Evolutionary conservation across 2,329 filamentous ascomycete genomes (phyloP).

Genomic region (Diaporthe sp.): DNA sequence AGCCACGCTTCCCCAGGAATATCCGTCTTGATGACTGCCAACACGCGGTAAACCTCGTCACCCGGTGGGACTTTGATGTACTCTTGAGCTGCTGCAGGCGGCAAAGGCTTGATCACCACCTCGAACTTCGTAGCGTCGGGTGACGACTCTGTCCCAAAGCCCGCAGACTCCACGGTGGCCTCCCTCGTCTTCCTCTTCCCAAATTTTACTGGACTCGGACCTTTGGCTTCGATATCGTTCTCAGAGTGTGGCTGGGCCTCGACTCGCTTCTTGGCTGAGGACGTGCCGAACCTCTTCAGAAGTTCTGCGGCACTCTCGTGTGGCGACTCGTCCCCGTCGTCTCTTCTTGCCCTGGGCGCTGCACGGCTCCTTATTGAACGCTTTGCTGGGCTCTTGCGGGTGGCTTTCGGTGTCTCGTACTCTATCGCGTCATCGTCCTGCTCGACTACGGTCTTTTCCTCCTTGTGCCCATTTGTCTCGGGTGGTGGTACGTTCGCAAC

Average conservation of each 20-base stretch:
- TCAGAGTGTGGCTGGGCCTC: neutral
- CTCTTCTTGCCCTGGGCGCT: neutral
- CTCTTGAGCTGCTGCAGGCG: slow-evolving; percentile 46
- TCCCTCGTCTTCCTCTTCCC: neutral
- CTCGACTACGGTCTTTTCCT: neutral
- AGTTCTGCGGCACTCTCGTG: slow-evolving; percentile 8
- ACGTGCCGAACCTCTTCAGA: neutral
- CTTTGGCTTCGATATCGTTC: neutral
- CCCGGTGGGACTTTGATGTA: slow-evolving; percentile 47
- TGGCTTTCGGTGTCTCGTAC: slow-evolving; percentile 37
- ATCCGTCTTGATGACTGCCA: slow-evolving; percentile 47
- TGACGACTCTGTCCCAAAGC: slow-evolving; percentile 31
- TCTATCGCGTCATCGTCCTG: slow-evolving; percentile 37
- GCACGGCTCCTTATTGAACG: neutral
- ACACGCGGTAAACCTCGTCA: slow-evolving; percentile 54
- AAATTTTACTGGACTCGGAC: neutral
- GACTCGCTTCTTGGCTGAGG: slow-evolving; percentile 13
- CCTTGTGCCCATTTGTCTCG: neutral
- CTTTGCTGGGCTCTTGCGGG: slow-evolving; percentile 33
- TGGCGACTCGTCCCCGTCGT: neutral
- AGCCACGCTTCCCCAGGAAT: slow-evolving; percentile 49
- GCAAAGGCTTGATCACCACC: slow-evolving; percentile 47
- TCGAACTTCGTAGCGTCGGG: slow-evolving; percentile 44
- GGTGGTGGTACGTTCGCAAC: neutral
- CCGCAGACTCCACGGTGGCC: slow-evolving; percentile 39